A percentile compares a stretch with the other conserved stretches of the same genome.
These are phyloP conservation scores for Lecanoromycetidae sp. DNA, from an alignment of 2,329 filamentous ascomycete genomes.

Conservation along the genomic window DNA sequence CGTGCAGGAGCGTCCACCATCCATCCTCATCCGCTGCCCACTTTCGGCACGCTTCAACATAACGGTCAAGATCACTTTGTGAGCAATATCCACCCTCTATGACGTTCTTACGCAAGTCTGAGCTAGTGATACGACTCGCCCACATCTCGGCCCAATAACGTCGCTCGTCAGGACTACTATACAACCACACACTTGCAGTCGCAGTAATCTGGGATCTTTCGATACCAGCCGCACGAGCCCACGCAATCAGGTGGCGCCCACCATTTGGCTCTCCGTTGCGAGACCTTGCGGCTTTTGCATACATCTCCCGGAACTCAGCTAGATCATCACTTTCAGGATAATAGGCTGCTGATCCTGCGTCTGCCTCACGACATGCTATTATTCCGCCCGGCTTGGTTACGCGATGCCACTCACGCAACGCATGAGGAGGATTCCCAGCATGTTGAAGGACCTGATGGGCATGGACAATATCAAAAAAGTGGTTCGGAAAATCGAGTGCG, in stretches of 20 bases:
- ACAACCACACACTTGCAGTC: conserved; percentile 28
- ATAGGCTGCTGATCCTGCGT: conserved; percentile 23
- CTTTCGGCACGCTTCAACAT: conserved; percentile 26
- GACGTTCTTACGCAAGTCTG: conserved; percentile 23
- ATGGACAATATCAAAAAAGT: conserved; percentile 47
- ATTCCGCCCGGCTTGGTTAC: conserved; percentile 43
- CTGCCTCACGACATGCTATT: conserved; percentile 37
- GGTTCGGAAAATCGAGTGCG: conserved; percentile 33
- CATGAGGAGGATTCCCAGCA: conserved; percentile 38
- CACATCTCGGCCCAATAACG: conserved; percentile 28
- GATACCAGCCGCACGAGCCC: conserved; percentile 29
- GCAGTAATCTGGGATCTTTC: conserved; percentile 19
- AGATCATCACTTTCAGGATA: conserved; percentile 25
- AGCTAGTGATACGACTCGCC: conserved; percentile 23
- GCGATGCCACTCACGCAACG: conserved; percentile 42
- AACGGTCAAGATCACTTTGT: conserved; percentile 23
- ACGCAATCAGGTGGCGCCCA: conserved; percentile 25
- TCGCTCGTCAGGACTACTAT: conserved; percentile 24
- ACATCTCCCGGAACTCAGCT: conserved; percentile 21
- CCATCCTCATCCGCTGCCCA: conserved; percentile 27
- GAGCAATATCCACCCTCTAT: conserved; percentile 25
- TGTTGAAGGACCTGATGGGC: conserved; percentile 49
- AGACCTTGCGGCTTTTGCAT: conserved; percentile 21
- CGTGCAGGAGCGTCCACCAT: conserved; percentile 29
- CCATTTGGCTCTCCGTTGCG: conserved; percentile 26